phyloP scores from a whole-genome alignment of 2,329 filamentous ascomycete genomes.

The Aspergillus novoparasiticus region DNA sequence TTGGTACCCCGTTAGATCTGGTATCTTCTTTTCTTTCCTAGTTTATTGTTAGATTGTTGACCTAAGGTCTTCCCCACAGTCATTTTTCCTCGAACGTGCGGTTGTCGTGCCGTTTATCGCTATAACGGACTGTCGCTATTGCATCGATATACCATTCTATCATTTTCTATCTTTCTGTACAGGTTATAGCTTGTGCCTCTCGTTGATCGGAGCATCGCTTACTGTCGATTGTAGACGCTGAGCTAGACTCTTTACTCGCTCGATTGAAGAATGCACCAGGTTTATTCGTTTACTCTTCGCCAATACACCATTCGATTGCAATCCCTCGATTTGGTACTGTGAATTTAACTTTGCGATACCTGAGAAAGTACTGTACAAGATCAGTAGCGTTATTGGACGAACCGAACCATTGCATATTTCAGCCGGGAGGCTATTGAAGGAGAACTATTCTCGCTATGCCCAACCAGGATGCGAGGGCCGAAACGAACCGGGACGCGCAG shows the following conservation, averaged over 20 bases:
- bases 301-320: neutral
- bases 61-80: conserved; percentile 3
- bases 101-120: neutral
- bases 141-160: neutral
- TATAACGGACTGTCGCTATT: neutral
- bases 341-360: neutral
- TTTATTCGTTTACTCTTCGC: neutral
- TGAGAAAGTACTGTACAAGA: neutral
- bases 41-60: neutral
- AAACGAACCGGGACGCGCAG: conserved; percentile 15
- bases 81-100: conserved; percentile 1
- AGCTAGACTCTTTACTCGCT: neutral
- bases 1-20: neutral
- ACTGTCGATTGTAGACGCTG: neutral
- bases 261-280: neutral
- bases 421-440: neutral
- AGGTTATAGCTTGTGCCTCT: neutral
- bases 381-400: neutral
- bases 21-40: neutral
- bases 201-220: neutral
- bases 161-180: neutral
- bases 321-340: neutral
- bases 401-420: too few species aligned
- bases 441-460: conserved; percentile 18
- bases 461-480: conserved; percentile 15